Base-by-base conservation (phyloP, 148 eudicot genomes). In the Spergularia marina region DNA sequence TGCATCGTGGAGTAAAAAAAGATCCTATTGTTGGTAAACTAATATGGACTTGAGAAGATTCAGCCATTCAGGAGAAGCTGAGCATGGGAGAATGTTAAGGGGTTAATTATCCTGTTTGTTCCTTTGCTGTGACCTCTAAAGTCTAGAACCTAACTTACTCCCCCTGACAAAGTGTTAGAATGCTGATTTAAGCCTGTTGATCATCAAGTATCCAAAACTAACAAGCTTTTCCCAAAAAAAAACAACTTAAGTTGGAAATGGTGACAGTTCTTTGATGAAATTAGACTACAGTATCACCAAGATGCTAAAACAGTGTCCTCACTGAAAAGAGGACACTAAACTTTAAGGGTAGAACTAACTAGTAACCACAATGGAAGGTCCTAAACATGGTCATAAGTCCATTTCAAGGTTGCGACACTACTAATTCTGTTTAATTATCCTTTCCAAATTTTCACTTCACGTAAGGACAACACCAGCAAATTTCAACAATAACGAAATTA, bases 81-180 rank as follows among this genome's bases (percentile, higher is more conserved):
- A 70, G 16, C 73, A 25, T 70, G 59, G 73, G 73, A 70, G 73
- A 70, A 70, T 23, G 60, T 41, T 65, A 12, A 68, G 71, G 71
- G 34, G 1, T 47, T 49, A 44, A 34, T 51, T 21, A 20, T 68
- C 71, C 30, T 68, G 36, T 10, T 51, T 68, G 39, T 17, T 18
- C 34, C 71, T 49, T 68, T 21, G 36, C 20, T 68, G 14, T 49
- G 36, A 68, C 15, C 30, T 49, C 18, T 16, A 70, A 52, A 8
- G 23, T 18, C 20, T n/a, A n/a, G n/a, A n/a, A n/a, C n/a, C 10
- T 10, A 0, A 12, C 7, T 40, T 21, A 40, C 69, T 65, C 69
- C 13, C 23, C 12, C 21, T 17, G 66, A 62, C 30, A 30, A 64
- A 36, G 68, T 36, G 17, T 54, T 54, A 15, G 17, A 54, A 6